A percentile compares a stretch with the other conserved stretches of the same genome.
phyloP scores from a whole-genome alignment of 164 flowering plant genomes.

The Vitis rotundifolia region DNA sequence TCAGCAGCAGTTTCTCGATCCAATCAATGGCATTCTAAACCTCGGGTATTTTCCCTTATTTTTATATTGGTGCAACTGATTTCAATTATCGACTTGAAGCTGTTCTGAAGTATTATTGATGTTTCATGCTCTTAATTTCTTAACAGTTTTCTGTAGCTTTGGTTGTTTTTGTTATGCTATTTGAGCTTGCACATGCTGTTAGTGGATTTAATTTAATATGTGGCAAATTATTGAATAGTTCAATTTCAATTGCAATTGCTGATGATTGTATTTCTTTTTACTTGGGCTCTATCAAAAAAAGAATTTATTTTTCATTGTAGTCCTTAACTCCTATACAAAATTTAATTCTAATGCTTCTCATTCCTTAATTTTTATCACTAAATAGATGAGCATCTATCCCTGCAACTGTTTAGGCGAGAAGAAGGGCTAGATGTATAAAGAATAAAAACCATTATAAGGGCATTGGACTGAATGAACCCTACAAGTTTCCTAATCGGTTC shows the following conservation, averaged over 20 bases:
- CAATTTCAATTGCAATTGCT: background rate
- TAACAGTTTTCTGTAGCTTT: no score
- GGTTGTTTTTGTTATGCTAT: background rate
- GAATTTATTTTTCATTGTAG: background rate
- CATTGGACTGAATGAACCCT: background rate
- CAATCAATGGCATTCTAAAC: conserved; percentile 59
- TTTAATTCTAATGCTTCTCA: background rate
- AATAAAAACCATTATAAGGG: background rate
- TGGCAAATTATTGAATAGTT: no score
- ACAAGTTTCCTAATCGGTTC: no score
- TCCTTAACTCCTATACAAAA: background rate
- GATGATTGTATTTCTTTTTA: background rate
- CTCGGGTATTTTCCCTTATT: conserved; percentile 48
- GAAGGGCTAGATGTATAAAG: background rate
- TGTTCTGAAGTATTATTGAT: no score
- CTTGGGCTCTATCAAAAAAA: no score
- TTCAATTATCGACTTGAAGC: no score
- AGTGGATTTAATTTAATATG: background rate
- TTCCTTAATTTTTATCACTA: no score
- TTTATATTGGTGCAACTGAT: background rate
- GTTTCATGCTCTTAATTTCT: no score
- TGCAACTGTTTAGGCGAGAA: background rate
- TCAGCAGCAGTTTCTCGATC: conserved; percentile 58
- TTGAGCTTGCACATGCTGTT: background rate
- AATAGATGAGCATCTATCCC: background rate